A percentile compares a stretch with the other conserved stretches of the same genome.
These are phyloP conservation scores for Tagetes patula DNA, from an alignment of 129 eudicot species.

Conservation along the genomic window DNA sequence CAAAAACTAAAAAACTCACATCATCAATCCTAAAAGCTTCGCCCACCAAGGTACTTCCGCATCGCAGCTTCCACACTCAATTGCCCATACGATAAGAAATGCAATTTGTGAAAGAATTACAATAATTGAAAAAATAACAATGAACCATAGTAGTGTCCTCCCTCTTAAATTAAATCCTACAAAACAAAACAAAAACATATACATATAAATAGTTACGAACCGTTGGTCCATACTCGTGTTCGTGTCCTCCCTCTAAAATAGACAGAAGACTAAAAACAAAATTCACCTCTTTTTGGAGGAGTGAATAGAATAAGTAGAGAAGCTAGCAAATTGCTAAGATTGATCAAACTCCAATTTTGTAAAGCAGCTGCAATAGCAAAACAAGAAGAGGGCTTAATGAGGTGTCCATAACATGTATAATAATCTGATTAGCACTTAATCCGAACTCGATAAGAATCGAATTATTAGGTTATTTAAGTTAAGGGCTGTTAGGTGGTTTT, in stretches of 20 bases:
- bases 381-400: slow-evolving; percentile 7
- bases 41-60: slow-evolving; percentile 47
- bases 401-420: not conserved
- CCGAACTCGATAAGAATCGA: not conserved
- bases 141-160: slow-evolving; percentile 31
- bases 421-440: not conserved
- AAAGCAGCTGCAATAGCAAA: slow-evolving; percentile 70
- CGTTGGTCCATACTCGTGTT: too few relatives aligned
- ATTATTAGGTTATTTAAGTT: not conserved
- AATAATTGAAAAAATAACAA: slow-evolving; percentile 39
- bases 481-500: not conserved
- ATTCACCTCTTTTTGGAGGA: slow-evolving; percentile 70
- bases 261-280: not conserved
- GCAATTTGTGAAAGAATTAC: slow-evolving; percentile 40
- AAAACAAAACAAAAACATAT: slow-evolving; percentile 8
- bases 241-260: not conserved
- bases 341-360: slow-evolving; percentile 83
- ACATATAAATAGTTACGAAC: not conserved
- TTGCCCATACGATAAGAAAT: slow-evolving; percentile 41
- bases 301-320: slow-evolving; percentile 58
- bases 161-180: slow-evolving; percentile 38
- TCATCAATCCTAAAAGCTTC: slow-evolving; percentile 47
- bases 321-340: slow-evolving; percentile 68
- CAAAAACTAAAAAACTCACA: slow-evolving; percentile 24
- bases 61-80: slow-evolving; percentile 40